Base-by-base conservation (phyloP, 1,284 basidiomycete genomes). In the Boletus semigastroideus region DNA sequence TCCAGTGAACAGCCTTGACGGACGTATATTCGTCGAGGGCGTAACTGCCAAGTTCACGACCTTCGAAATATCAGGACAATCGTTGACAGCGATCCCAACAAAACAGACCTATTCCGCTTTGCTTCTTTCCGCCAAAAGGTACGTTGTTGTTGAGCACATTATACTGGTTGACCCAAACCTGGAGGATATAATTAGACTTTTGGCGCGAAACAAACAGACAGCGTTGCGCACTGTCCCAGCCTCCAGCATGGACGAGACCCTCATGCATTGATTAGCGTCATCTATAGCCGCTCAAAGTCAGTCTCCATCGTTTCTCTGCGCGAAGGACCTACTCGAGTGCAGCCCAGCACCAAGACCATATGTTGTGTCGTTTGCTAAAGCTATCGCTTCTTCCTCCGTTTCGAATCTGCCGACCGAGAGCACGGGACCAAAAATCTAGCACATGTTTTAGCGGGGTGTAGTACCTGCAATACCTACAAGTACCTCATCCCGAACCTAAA, bases 91-190 rank as follows among this genome's bases (percentile, higher is more conserved):
- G 72, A 43, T 51, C 11, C 25, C 14, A 42, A 11, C 7, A 40
- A 7, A 7, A 46, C 60, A 34, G 52, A 78, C 87, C 87, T 52
- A 86, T 80, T 17, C 87, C 87, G 53, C 80, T 83, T 64, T 85
- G 86, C 72, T 94, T 95, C 77, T 92, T 95, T 14, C 95, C 94
- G 22, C 94, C 95, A 62, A 97, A 97, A 1, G 95, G 94, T 36
- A 92, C 90, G 53, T 91, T 90, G 68, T 89, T 90, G 65, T 81
- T 80, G 44, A 94, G 67, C 8, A 90, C 53, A 60, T 88, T 90
- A 72, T 95, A 96, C 67, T 92, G 86, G 71, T 95, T 96, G 53
- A 92, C 78, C 92, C 92, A 94, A 31, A 94, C 84, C 87, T 89
- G 48, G 41, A 52, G 42, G 36, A 28, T 39, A 49, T 27, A 41